Evolutionary conservation across 2,329 filamentous ascomycete genomes (phyloP).

Genomic region (Phaeosphaeriaceae sp.): DNA sequence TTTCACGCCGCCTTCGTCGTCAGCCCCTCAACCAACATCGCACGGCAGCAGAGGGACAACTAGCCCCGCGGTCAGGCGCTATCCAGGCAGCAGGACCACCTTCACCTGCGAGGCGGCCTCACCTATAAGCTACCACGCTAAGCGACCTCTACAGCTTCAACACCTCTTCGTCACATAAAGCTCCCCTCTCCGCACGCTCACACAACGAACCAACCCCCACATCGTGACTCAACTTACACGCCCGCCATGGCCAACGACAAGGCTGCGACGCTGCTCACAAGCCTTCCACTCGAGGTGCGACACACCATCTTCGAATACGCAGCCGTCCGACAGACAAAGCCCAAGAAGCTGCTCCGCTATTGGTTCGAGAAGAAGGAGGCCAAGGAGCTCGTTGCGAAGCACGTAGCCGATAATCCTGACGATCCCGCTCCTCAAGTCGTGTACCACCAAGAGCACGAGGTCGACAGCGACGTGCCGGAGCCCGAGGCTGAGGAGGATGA

Average conservation of each 20-base stretch:
- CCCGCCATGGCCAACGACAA: constrained; percentile 13
- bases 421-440: constrained; percentile 10
- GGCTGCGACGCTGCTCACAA: constrained; percentile 18
- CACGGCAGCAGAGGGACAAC: neutral
- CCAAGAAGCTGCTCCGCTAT: constrained; percentile 36
- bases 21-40: neutral
- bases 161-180: neutral
- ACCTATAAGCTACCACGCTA: neutral
- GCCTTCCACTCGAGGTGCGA: constrained; percentile 42
- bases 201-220: neutral
- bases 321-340: constrained; percentile 19
- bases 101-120: neutral
- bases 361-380: constrained; percentile 47
- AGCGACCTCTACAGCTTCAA: too few species aligned
- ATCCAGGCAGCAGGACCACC: neutral
- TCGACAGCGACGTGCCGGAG: constrained; percentile 10
- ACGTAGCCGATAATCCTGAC: constrained; percentile 15
- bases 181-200: neutral
- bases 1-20: neutral
- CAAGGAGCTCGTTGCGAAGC: constrained; percentile 20
- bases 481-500: constrained; percentile 9
- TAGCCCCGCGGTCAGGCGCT: constrained; percentile 1
- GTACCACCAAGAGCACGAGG: constrained; percentile 15
- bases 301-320: constrained; percentile 36
- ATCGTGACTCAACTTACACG: constrained; percentile 2